Conservation (phyloP, 2,329 filamentous ascomycete genomes). For the Aspergillus ochraceoroseus region DNA sequence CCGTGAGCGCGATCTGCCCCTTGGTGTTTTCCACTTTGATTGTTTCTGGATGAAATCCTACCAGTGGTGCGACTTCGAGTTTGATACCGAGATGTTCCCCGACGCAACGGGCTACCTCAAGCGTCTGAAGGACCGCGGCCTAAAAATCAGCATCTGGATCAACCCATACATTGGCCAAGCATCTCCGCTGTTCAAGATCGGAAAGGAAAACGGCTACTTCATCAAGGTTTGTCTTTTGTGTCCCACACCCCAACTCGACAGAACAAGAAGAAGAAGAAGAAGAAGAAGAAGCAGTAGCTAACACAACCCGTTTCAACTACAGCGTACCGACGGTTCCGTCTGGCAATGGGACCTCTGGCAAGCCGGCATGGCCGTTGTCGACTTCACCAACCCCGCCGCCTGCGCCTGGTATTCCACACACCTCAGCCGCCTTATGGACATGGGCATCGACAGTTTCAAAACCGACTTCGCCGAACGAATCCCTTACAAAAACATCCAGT, state of each 20-base stretch:
- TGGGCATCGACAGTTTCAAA: conserved; percentile 68
- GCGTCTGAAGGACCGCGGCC: conserved; percentile 58
- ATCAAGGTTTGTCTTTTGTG: conserved; percentile 48
- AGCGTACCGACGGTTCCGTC: conserved; percentile 61
- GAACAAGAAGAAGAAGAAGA: background rate
- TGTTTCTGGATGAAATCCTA: conserved; percentile 75
- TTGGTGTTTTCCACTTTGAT: conserved; percentile 71
- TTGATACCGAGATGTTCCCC: conserved; percentile 63
- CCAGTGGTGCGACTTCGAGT: conserved; percentile 70
- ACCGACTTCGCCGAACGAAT: conserved; percentile 73
- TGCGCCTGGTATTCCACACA: conserved; percentile 60
- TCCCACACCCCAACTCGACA: background rate
- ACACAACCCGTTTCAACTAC: conserved; percentile 1
- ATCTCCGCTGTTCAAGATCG: conserved; percentile 60
- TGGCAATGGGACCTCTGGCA: conserved; percentile 78
- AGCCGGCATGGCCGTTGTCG: conserved; percentile 68
- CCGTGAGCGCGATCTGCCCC: conserved; percentile 58
- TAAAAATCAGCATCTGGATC: conserved; percentile 71
- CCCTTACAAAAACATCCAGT: conserved; percentile 60
- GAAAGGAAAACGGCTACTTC: conserved; percentile 60
- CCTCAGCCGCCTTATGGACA: conserved; percentile 60
- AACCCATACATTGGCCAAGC: conserved; percentile 70
- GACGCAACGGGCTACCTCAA: conserved; percentile 61
- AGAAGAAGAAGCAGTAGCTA: too few relatives aligned
- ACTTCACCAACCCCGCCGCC: conserved; percentile 68